phyloP scores from a whole-genome alignment of 2,329 filamentous ascomycete genomes.

The Aspergillus arachidicola region DNA sequence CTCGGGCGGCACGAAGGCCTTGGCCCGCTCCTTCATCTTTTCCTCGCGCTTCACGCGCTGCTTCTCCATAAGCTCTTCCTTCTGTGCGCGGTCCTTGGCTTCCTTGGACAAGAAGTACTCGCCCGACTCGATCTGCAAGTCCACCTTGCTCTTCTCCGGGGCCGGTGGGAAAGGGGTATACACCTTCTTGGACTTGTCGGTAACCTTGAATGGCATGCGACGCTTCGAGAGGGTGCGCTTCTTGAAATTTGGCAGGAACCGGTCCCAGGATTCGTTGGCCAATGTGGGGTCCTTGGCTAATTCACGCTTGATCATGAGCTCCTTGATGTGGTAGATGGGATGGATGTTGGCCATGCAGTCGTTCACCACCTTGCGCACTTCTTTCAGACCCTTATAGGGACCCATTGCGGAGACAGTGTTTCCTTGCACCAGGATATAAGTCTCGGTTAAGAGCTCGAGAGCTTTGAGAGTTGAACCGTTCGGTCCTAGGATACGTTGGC shows the following conservation, averaged over 20 bases:
- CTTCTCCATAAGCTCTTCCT: conserved; percentile 79
- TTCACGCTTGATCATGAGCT: conserved; percentile 91
- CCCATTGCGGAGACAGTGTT: conserved; percentile 95
- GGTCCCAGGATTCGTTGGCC: conserved; percentile 87
- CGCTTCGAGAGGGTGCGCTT: conserved; percentile 86
- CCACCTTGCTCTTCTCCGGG: conserved; percentile 98
- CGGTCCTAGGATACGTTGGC: conserved; percentile 89
- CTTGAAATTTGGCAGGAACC: conserved; percentile 97
- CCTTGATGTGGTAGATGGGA: conserved; percentile 90
- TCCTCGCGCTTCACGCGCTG: conserved; percentile 87
- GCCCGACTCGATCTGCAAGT: conserved; percentile 95
- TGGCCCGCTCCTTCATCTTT: conserved; percentile 80
- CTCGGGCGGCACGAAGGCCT: conserved; percentile 84
- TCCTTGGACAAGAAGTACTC: conserved; percentile 95
- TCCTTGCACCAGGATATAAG: conserved; percentile 93
- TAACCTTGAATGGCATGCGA: conserved; percentile 78
- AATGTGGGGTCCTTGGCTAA: conserved; percentile 86
- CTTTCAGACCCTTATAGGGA: conserved; percentile 88
- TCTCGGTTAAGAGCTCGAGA: conserved; percentile 85
- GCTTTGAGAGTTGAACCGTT: conserved; percentile 92
- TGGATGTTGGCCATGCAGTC: conserved; percentile 97
- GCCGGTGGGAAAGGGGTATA: conserved; percentile 98
- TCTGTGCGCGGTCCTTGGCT: conserved; percentile 80
- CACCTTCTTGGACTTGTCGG: conserved; percentile 88
- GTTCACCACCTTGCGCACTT: conserved; percentile 83